Percentiles rank a stretch among this genome's conserved stretches.
phyloP scores from a whole-genome alignment of 306 rosid genomes.

The cucumber (Cucumis sativus) region Cucumber_9930_V3 NC_026659.2:468501-469000 shows the following conservation, averaged over 20 bases:
- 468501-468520: neutral
- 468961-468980: no score
- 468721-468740: neutral
- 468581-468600: constrained; percentile 10
- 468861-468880: no score
- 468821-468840: no score
- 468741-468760: neutral
- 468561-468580: neutral
- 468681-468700: neutral
- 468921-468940: no score
- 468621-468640: neutral
- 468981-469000: rapidly evolving
- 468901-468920: no score
- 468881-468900: no score
- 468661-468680: neutral
- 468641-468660: neutral
- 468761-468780: no score
- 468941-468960: no score
- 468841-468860: no score
- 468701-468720: neutral
- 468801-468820: no score
- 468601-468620: constrained; percentile 8
- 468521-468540: neutral
- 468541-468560: neutral
- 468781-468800: no score